Conservation (phyloP, 495 filamentous ascomycete species). For the Bathelium albidoporum region DNA sequence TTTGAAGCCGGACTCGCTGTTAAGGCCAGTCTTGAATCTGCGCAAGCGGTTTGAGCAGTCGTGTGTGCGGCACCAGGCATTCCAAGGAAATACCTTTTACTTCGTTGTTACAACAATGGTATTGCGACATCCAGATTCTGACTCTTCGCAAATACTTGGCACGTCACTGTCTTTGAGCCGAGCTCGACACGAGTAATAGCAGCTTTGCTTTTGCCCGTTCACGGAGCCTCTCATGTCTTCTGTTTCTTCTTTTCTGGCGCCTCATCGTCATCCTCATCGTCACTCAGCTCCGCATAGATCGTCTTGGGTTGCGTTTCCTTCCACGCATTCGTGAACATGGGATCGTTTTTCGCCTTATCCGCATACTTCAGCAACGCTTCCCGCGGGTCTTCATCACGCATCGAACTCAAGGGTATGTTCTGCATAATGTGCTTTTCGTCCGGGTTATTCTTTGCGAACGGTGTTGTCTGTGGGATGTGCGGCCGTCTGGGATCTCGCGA, state of each 20-base stretch:
- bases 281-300: constrained; percentile 85
- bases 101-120: too few species aligned
- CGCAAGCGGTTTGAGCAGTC: too few species aligned
- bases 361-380: constrained; percentile 94
- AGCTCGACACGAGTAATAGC: too few species aligned
- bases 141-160: too few species aligned
- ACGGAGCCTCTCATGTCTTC: neutral
- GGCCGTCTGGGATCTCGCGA: constrained; percentile 71
- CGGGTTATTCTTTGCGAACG: constrained; percentile 83
- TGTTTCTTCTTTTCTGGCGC: constrained; percentile 56
- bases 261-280: constrained; percentile 71
- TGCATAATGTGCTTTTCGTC: constrained; percentile 82
- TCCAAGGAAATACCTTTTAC: too few species aligned
- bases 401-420: constrained; percentile 78
- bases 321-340: constrained; percentile 89
- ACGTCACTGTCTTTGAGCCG: too few species aligned
- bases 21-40: too few species aligned
- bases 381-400: constrained; percentile 93
- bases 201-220: too few species aligned
- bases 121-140: too few species aligned
- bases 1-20: too few species aligned
- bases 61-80: too few species aligned
- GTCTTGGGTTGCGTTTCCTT: constrained; percentile 85
- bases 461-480: constrained; percentile 71
- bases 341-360: constrained; percentile 85